Evolutionary conservation across 352 stramenopile species (phyloP).

Genomic region (Pythium vanterpoolii): DNA sequence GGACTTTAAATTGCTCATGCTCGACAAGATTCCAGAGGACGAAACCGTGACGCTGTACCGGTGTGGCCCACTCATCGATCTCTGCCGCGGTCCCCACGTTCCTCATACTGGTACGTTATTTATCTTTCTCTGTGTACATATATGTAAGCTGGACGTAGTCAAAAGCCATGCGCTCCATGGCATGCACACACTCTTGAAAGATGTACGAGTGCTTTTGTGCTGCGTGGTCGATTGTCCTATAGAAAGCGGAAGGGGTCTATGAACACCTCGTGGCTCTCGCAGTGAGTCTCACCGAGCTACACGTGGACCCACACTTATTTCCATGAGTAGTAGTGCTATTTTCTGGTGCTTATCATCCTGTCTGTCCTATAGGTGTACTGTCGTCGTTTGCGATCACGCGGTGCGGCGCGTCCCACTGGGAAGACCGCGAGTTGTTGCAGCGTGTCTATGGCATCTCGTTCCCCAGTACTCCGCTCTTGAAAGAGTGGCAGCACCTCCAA

Average conservation of each 20-base stretch:
- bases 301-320: slow-evolving; percentile 64
- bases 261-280: slow-evolving; percentile 75
- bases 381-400: slow-evolving; percentile 96
- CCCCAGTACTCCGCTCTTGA: slow-evolving; percentile 85
- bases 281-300: slow-evolving; percentile 75
- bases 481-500: slow-evolving; percentile 85
- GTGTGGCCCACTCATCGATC: slow-evolving; percentile 97
- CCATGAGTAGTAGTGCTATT: not conserved
- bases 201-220: not conserved
- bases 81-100: slow-evolving; percentile 96
- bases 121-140: slow-evolving; percentile 25
- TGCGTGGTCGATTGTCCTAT: slow-evolving; percentile 37
- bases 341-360: not conserved
- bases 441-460: slow-evolving; percentile 97
- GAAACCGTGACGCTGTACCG: slow-evolving; percentile 96
- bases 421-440: slow-evolving; percentile 90
- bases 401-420: slow-evolving; percentile 93
- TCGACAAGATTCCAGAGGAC: slow-evolving; percentile 93
- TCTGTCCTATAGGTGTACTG: slow-evolving; percentile 45
- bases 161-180: not conserved
- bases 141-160: not conserved
- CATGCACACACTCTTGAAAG: not conserved
- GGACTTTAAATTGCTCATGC: slow-evolving; percentile 97
- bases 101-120: slow-evolving; percentile 87
- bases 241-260: slow-evolving; percentile 23